Percentiles rank a stretch among this genome's conserved stretches.
These are phyloP conservation scores for Viola odorata DNA, from an alignment of 345 rosid genomes.

Conservation along the genomic window DNA sequence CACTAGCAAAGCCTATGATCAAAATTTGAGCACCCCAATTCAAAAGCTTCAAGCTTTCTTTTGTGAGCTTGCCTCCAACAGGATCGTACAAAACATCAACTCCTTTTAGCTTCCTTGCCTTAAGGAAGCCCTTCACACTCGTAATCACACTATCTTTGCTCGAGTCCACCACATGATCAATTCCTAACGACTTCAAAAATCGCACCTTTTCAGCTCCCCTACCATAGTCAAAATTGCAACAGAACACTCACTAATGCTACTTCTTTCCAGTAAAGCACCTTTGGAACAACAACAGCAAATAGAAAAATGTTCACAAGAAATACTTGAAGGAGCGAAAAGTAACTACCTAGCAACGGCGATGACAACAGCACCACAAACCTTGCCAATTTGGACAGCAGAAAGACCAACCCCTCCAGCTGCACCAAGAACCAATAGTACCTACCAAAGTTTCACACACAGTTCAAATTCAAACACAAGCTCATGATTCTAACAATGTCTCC, in stretches of 20 bases:
- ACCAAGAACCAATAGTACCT: constrained; percentile 89
- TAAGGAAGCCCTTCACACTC: constrained; percentile 73
- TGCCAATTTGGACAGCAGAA: constrained; percentile 91
- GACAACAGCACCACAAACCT: constrained; percentile 74
- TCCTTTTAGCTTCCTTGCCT: constrained; percentile 67
- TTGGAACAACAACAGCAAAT: neutral
- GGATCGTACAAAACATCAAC: constrained; percentile 87
- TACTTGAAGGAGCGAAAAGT: neutral
- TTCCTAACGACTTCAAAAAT: constrained; percentile 68
- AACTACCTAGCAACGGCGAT: constrained; percentile 79
- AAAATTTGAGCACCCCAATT: constrained; percentile 93
- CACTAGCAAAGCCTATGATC: constrained; percentile 89
- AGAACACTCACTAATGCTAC: neutral
- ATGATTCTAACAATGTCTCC: neutral
- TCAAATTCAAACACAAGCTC: neutral
- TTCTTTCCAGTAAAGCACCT: neutral
- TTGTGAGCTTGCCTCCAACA: constrained; percentile 77
- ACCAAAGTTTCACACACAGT: constrained; percentile 2
- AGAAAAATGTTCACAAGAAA: neutral
- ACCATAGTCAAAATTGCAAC: neutral
- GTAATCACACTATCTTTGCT: constrained; percentile 52
- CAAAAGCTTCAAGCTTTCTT: constrained; percentile 71
- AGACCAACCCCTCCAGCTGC: constrained; percentile 99
- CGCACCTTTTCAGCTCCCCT: constrained; percentile 73
- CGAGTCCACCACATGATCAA: constrained; percentile 77